phyloP scores from a whole-genome alignment of 805 yeast genomes.

The Wilhelminamyces savonicus region DNA sequence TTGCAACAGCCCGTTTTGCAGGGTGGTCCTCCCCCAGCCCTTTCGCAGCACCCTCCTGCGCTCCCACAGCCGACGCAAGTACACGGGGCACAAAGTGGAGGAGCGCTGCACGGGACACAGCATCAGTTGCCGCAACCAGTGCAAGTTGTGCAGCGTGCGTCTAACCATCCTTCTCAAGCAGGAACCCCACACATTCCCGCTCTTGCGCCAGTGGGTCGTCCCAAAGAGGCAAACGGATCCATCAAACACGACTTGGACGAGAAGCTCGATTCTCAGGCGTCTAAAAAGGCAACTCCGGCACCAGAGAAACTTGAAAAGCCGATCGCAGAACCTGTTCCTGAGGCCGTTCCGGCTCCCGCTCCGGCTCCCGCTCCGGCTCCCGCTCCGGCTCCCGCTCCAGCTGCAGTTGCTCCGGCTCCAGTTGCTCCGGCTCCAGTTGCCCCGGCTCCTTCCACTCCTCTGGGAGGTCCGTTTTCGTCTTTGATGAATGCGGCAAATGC shows the following conservation, averaged over 20 bases:
- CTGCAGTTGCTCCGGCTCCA: background rate
- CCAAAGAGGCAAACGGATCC: conserved; percentile 5
- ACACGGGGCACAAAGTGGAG: too few relatives aligned
- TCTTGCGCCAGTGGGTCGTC: too few relatives aligned
- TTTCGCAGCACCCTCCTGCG: background rate
- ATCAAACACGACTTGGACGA: conserved; percentile 36
- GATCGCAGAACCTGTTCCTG: conserved; percentile 1
- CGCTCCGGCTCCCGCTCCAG: conserved; percentile 1
- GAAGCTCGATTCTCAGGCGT: conserved; percentile 23
- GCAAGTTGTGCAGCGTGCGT: too few relatives aligned
- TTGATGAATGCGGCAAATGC: conserved; percentile 24
- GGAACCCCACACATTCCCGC: conserved; percentile 2
- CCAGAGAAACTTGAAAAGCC: too few relatives aligned
- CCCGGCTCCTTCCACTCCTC: background rate
- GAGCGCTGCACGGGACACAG: background rate
- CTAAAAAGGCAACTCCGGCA: conserved; percentile 6
- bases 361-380: conserved; percentile 1
- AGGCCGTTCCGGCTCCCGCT: conserved; percentile 1
- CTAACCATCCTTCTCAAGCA: conserved; percentile 7
- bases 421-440: conserved; percentile 2
- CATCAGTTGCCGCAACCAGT: too few relatives aligned
- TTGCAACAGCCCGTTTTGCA: background rate
- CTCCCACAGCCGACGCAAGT: conserved; percentile 5
- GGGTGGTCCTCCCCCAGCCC: background rate
- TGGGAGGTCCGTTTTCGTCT: conserved; percentile 10